Evolutionary conservation across 1,139 yeast species (phyloP), one percentile per base, ranked within the genome.

Genomic region (Debaryomycetaceae sp.): DNA sequence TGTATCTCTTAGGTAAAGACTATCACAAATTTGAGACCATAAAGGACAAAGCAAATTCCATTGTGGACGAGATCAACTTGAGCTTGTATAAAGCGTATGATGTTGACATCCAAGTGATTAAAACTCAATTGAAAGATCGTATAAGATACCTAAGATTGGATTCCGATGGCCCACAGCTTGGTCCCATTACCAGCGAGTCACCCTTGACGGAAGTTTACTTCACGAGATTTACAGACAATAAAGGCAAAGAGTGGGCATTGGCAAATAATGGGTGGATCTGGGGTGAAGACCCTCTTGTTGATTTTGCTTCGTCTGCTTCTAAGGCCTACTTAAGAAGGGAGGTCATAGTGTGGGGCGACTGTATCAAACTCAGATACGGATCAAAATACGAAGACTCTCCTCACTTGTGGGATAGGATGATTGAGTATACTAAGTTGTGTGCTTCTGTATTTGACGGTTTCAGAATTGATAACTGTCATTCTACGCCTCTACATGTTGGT

Each of bases 231-330:
- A 61, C 55, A 3, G 63, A 65, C 8, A 55, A 59, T 0, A 67
- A 73, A 35, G 91, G 88, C 4, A 70, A 74, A 35, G 63, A 71
- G 1, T 81, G 80, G 67, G 87, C 91, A 1, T 67, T 92, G 45
- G 98, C 96, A 5, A 92, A 92, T 57, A 92, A 92, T 56, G 98
- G 98, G 34, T 92, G 98, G 98, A 89, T 92, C 41, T 92, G 98
- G 98, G 92, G 89, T 40, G 97, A 96, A 11, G 84, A 91, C 51
- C 97, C 98, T 2, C 64, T 91, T 44, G 83, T 88, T 5, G 98
- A 92, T 60, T 92, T 91, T 73, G 98, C 98, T 0, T 86, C 96
- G 1, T 64, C 73, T 28, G 52, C 81, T 42, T 81, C 95, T 8
- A 83, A 79, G 53, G 92, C 95, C 2, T 92, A 92, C 56, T 65